Evolutionary conservation across 2,329 filamentous ascomycete genomes (phyloP), one percentile per base, ranked within the genome.

Genomic region (Claviceps capensis): DNA sequence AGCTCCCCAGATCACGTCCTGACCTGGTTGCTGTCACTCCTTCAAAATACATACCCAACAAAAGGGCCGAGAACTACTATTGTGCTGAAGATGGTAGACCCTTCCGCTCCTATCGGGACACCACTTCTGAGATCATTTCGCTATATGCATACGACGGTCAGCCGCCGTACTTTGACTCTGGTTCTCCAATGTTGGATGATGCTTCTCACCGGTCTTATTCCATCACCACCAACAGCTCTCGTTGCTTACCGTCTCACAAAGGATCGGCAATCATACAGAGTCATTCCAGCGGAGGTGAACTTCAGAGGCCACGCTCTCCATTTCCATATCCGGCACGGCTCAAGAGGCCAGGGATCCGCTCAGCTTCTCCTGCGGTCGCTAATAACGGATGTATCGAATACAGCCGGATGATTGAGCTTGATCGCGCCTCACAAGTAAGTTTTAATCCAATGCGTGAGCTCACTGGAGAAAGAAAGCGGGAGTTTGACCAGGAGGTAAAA

Each of bases 261-360:
- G 76, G 76, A 5, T 72, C 68, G 43, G 66, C 67, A 5, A 76
- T 72, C 26, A 61, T 77, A 43, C 70, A 74, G 54, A 77, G 72
- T 53, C 71, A 72, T 36, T 64, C 66, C 19, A 74, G 74, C 26
- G 62, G 62, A 22, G 61, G 60, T 45, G 62, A 65, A 34, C 58
- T 73, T 49, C 76, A 77, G 57, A 70, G 77, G n/a, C 75, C 77
- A 47, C 71, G 76, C 34, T 81, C 78, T 22, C 78, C 78, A 1
- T 81, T 77, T 54, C 76, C 76, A 22, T 81, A 81, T 53, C 77
- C 78, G 26, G 74, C 77, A 46, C 73, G 78, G 17, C 63, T 81
- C 37, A 79, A 72, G 59, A 72, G 78, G 19, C 76, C 76, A 17
- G 75, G 75, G 3, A 65, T 74, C 40, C 68, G 72, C 43, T 69